Evolutionary conservation across 768 basidiomycete genomes (phyloP).

Genomic region (Gloeophyllum trabeum): DNA sequence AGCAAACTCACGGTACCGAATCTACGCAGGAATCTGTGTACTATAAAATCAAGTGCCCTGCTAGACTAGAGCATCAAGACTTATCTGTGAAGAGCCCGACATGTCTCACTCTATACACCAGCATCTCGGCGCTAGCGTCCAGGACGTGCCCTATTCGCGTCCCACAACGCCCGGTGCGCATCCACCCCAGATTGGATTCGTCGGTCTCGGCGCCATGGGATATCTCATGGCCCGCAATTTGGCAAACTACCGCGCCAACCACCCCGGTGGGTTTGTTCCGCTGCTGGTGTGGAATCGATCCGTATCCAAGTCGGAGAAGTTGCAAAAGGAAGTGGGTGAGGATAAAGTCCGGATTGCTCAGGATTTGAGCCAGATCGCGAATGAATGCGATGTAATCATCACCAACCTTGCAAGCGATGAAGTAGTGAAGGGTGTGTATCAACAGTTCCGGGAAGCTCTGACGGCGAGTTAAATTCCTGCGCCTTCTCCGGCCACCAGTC

Average conservation of each 20-base stretch:
- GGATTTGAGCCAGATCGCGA: slow-evolving; percentile 44
- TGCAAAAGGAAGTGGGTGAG: slow-evolving; percentile 43
- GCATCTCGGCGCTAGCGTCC: slow-evolving; percentile 6
- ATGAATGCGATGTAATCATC: slow-evolving; percentile 64
- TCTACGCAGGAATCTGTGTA: too few species aligned
- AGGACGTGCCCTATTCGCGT: slow-evolving; percentile 41
- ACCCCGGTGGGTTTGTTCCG: slow-evolving; percentile 29
- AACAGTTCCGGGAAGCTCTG: slow-evolving; percentile 45
- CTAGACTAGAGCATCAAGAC: too few species aligned
- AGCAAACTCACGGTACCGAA: too few species aligned
- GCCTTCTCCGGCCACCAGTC: not conserved
- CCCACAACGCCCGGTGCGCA: slow-evolving; percentile 36
- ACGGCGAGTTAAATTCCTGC: slow-evolving; percentile 25
- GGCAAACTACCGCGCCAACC: slow-evolving; percentile 35
- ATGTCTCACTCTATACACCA: slow-evolving; percentile 6
- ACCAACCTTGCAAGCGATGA: slow-evolving; percentile 66
- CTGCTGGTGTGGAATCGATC: slow-evolving; percentile 75
- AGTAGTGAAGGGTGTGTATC: slow-evolving; percentile 53
- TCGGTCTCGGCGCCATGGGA: slow-evolving; percentile 59
- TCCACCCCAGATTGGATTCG: slow-evolving; percentile 33
- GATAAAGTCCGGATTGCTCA: slow-evolving; percentile 44
- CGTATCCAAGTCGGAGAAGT: slow-evolving; percentile 42
- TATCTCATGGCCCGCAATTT: slow-evolving; percentile 73
- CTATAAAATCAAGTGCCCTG: too few species aligned
- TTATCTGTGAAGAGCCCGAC: not conserved